A percentile compares a stretch with the other conserved stretches of the same genome.
These are phyloP conservation scores for Cucurbita moschata DNA, from an alignment of 306 rosid genomes.

Conservation along the genomic window DNA sequence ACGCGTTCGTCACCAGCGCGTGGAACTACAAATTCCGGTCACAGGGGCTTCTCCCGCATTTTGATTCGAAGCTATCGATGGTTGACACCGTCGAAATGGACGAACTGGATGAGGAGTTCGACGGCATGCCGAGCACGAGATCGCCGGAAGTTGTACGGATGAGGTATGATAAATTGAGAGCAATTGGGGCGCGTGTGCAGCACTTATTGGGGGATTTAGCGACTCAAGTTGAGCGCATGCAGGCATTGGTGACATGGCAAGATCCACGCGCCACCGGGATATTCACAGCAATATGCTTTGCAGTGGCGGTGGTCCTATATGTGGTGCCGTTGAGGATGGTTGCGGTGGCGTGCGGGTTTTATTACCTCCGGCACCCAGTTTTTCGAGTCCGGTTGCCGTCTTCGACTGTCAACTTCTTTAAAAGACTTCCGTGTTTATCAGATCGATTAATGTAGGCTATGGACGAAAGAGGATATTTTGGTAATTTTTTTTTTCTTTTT, in stretches of 20 bases:
- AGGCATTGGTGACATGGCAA: slow-evolving; percentile 83
- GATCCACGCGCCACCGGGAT: slow-evolving; percentile 80
- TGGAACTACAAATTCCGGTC: slow-evolving; percentile 67
- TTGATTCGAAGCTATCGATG: slow-evolving; percentile 48
- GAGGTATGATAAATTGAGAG: slow-evolving; percentile 61
- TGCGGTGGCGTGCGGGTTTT: slow-evolving; percentile 64
- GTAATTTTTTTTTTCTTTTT: no score
- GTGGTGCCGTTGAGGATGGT: slow-evolving; percentile 68
- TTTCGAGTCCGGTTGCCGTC: slow-evolving; percentile 64
- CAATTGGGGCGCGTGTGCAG: slow-evolving; percentile 63
- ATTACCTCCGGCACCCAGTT: slow-evolving; percentile 65
- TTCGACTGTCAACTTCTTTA: slow-evolving; percentile 49
- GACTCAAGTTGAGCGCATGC: slow-evolving; percentile 65
- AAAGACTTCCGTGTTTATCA: slow-evolving; percentile 62
- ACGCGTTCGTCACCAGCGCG: slow-evolving; percentile 42
- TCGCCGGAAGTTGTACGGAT: slow-evolving; percentile 21
- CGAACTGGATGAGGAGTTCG: slow-evolving; percentile 78
- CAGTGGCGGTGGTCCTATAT: slow-evolving; percentile 45
- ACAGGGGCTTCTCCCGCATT: slow-evolving; percentile 35
- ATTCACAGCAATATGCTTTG: slow-evolving; percentile 49
- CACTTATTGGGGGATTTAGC: slow-evolving; percentile 61
- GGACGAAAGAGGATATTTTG: no score
- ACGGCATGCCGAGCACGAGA: slow-evolving; percentile 33
- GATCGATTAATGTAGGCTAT: slow-evolving; percentile 52
- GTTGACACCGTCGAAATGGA: slow-evolving; percentile 41